A percentile compares a stretch with the other conserved stretches of the same genome.
Evolutionary conservation across 108 stramenopile genomes (phyloP).

Genomic region (Skeletonema menzelii): DNA sequence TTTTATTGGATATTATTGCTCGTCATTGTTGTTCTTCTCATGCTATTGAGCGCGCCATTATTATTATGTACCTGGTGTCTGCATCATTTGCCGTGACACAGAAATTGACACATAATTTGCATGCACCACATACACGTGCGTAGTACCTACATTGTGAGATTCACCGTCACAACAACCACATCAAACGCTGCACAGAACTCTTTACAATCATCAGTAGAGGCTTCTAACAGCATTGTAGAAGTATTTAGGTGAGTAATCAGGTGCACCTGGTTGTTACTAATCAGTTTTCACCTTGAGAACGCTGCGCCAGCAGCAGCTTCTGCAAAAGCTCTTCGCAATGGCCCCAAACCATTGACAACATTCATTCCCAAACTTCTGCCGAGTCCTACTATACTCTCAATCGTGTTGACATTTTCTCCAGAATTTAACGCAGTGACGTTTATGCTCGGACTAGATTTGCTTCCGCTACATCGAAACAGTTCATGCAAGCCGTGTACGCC

Average conservation of each 20-base stretch:
- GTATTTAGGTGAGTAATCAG: too few relatives aligned
- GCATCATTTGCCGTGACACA: too few relatives aligned
- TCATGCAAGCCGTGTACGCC: conserved; percentile 82
- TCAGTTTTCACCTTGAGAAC: neutral
- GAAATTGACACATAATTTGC: too few relatives aligned
- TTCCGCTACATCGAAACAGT: conserved; percentile 53
- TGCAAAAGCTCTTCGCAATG: conserved; percentile 62
- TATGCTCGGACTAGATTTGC: neutral
- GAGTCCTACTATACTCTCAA: conserved; percentile 48
- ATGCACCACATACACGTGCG: too few relatives aligned
- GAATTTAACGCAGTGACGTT: neutral
- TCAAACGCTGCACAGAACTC: too few relatives aligned
- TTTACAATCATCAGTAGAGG: too few relatives aligned
- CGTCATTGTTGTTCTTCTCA: neutral
- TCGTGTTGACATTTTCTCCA: conserved; percentile 10
- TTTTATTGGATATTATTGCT: too few relatives aligned
- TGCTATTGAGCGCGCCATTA: too few relatives aligned
- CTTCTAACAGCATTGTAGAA: too few relatives aligned
- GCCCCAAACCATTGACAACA: conserved; percentile 64
- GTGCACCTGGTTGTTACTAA: neutral
- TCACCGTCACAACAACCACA: too few relatives aligned
- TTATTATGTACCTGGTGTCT: too few relatives aligned
- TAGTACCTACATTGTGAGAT: too few relatives aligned
- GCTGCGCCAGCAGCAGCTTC: conserved; percentile 63
- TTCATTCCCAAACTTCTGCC: conserved; percentile 84